A percentile compares a stretch with the other conserved stretches of the same genome.
Conservation (phyloP, 2,329 filamentous ascomycete species). For the Talaromyces rugulosus region DNA sequence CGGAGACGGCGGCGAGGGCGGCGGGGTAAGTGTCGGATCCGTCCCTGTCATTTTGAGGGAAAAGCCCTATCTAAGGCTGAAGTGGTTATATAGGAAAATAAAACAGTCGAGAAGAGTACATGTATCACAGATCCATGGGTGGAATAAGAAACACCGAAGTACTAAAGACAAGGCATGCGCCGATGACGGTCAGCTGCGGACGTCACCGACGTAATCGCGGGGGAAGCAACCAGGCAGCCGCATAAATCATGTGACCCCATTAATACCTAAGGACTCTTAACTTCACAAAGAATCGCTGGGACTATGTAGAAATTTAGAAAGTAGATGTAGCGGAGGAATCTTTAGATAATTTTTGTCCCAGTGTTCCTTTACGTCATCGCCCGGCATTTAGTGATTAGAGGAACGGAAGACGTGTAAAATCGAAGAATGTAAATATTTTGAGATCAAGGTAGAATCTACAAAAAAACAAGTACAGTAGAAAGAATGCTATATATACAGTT, state of each 20-base stretch:
- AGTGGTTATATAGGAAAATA: not conserved
- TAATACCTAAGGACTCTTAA: not conserved
- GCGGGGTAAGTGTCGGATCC: slow-evolving; percentile 32
- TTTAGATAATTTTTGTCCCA: not conserved
- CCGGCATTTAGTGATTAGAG: not conserved
- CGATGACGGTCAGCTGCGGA: slow-evolving; percentile 9
- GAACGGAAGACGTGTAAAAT: not conserved
- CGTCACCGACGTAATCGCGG: slow-evolving; percentile 13
- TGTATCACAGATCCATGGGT: not conserved
- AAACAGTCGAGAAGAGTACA: not conserved
- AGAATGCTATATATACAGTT: not conserved
- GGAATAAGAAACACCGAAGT: not conserved
- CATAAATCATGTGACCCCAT: not conserved
- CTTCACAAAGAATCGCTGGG: not conserved
- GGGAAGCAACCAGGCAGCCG: not conserved
- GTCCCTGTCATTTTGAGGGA: slow-evolving; percentile 27
- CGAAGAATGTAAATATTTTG: not conserved
- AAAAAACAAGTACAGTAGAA: not conserved
- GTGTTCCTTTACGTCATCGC: not conserved
- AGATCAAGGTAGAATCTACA: not conserved
- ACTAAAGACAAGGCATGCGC: not conserved
- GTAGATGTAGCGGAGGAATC: not conserved
- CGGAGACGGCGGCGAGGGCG: slow-evolving; percentile 59
- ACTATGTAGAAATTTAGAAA: not conserved
- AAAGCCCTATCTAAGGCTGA: not conserved